These are phyloP conservation scores for Cercospora zeina DNA, from an alignment of 2,329 filamentous ascomycete genomes.

Conservation along the genomic window DNA sequence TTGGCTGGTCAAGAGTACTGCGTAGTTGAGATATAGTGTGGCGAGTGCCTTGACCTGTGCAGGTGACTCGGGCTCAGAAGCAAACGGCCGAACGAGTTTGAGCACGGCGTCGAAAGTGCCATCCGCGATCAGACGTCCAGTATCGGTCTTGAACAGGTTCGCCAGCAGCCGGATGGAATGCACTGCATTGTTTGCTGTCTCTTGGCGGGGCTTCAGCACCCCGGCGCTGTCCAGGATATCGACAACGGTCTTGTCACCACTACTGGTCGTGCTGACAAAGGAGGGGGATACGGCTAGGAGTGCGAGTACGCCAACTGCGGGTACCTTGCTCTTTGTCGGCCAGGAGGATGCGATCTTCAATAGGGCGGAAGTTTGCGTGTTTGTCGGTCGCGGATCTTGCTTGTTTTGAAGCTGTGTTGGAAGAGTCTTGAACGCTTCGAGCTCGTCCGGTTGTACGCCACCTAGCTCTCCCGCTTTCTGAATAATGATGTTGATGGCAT, in stretches of 20 bases:
- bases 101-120: conserved; percentile 62
- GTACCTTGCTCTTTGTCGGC: conserved; percentile 77
- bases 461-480: conserved; percentile 70
- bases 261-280: conserved; percentile 61
- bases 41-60: conserved; percentile 81
- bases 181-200: conserved; percentile 78
- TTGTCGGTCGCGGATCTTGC: conserved; percentile 45
- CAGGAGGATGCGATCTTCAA: conserved; percentile 73
- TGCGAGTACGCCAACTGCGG: conserved; percentile 84
- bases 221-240: conserved; percentile 59
- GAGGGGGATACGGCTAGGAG: conserved; percentile 69
- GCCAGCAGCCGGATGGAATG: conserved; percentile 77
- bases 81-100: conserved; percentile 62
- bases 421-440: conserved; percentile 62
- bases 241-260: conserved; percentile 58
- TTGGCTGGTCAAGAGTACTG: conserved; percentile 64
- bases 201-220: conserved; percentile 58
- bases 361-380: conserved; percentile 53
- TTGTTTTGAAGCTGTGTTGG: conserved; percentile 62
- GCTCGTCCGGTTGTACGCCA: conserved; percentile 68
- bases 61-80: conserved; percentile 50
- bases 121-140: conserved; percentile 64
- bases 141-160: conserved; percentile 76
- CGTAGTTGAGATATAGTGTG: conserved; percentile 81
- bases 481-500: conserved; percentile 61